A percentile compares a stretch with the other conserved stretches of the same genome.
These are phyloP conservation scores for Sporothrix phasma DNA, from an alignment of 2,329 filamentous ascomycete species.

Conservation along the genomic window DNA sequence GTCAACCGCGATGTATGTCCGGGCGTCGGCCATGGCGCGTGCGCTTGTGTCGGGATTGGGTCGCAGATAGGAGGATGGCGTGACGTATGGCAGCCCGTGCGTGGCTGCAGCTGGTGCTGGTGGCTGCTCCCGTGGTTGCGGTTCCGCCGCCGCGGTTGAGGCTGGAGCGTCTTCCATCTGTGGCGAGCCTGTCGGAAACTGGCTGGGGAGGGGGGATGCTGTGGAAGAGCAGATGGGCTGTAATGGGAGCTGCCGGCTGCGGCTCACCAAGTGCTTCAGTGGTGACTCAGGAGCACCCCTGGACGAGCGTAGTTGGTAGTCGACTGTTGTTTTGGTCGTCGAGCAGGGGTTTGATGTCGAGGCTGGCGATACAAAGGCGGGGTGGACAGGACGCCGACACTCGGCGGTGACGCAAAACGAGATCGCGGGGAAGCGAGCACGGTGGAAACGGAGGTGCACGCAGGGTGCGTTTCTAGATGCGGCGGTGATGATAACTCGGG, in stretches of 20 bases:
- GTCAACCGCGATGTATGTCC: slow-evolving; percentile 51
- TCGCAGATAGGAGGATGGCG: slow-evolving; percentile 49
- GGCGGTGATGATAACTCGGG: not conserved
- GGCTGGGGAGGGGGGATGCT: not conserved
- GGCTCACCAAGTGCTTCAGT: not conserved
- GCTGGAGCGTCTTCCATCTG: not conserved
- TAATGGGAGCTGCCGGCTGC: not conserved
- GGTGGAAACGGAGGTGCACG: not conserved
- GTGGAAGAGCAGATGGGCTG: not conserved
- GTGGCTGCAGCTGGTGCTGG: slow-evolving; percentile 16
- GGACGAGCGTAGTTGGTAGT: not conserved
- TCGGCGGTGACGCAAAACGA: not conserved
- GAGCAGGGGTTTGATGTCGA: not conserved
- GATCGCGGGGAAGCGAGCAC: not conserved
- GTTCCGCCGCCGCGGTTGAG: not conserved
- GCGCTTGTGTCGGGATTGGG: slow-evolving; percentile 30
- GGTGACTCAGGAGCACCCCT: not conserved
- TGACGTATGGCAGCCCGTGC: slow-evolving; percentile 47
- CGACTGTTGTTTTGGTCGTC: not conserved
- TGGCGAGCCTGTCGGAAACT: not conserved
- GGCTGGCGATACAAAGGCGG: slow-evolving; percentile 1
- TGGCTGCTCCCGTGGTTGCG: not conserved
- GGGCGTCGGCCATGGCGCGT: slow-evolving; percentile 31
- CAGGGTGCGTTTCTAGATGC: not conserved
- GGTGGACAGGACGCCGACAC: not conserved